Conservation (phyloP, 2,329 filamentous ascomycete genomes). For the Monilinia polystroma region DNA sequence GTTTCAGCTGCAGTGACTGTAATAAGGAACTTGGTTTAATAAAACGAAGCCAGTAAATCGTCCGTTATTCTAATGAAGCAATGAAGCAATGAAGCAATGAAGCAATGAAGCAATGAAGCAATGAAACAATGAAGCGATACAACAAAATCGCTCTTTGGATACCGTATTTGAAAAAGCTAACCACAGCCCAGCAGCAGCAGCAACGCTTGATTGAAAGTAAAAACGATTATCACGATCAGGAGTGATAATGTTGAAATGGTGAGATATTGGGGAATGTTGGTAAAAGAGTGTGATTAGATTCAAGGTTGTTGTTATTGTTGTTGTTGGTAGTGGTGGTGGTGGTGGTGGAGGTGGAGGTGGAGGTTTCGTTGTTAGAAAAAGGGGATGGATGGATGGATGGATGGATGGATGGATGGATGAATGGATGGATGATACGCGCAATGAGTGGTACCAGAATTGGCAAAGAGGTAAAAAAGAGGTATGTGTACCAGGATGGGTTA, state of each 20-base stretch:
- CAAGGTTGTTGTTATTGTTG: background rate
- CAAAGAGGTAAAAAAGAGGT: slow-evolving; percentile 9
- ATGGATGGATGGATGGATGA: too few relatives aligned
- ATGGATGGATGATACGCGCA: slow-evolving; percentile 14
- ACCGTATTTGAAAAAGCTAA: slow-evolving; percentile 14
- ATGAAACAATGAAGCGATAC: slow-evolving; percentile 12
- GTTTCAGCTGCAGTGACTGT: slow-evolving; percentile 20
- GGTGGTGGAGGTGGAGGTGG: background rate
- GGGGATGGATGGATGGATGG: background rate
- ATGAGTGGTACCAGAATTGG: slow-evolving; percentile 1
- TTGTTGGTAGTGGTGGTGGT: too few relatives aligned
- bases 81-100: slow-evolving; percentile 12
- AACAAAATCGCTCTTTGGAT: background rate
- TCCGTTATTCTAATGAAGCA: background rate
- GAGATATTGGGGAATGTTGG: too few relatives aligned
- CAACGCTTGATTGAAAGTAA: background rate
- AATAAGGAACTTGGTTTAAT: slow-evolving; percentile 3
- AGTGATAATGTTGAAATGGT: slow-evolving; percentile 1
- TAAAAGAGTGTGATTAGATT: background rate
- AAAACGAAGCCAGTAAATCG: too few relatives aligned
- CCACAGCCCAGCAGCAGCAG: slow-evolving; percentile 22
- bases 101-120: slow-evolving; percentile 1
- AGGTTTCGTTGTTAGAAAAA: slow-evolving; percentile 15
- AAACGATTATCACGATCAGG: background rate
- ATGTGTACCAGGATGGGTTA: background rate